Evolutionary conservation across 306 rosid genomes (phyloP).

Genomic region (Gillenia trifoliata): DNA sequence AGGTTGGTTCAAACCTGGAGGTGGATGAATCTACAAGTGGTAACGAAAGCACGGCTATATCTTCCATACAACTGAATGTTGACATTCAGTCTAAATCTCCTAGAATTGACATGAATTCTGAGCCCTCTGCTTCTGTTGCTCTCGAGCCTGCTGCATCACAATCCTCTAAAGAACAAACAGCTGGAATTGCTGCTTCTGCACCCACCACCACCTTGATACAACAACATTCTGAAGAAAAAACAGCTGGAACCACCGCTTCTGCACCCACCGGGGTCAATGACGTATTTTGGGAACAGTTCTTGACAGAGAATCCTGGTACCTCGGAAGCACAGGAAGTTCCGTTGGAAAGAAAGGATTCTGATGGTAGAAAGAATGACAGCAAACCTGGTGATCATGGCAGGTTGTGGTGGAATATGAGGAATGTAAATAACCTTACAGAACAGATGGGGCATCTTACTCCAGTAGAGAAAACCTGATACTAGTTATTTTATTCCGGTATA

Average conservation of each 20-base stretch:
- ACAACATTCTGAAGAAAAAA: constrained; percentile 34
- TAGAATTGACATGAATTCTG: constrained; percentile 56
- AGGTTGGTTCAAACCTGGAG: constrained; percentile 38
- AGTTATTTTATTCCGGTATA: constrained; percentile 18
- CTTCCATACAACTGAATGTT: constrained; percentile 39
- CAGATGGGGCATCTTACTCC: constrained; percentile 69
- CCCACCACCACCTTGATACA: constrained; percentile 23
- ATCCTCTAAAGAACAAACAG: constrained; percentile 23
- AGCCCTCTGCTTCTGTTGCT: constrained; percentile 38
- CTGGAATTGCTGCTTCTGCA: background rate
- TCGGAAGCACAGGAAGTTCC: constrained; percentile 59
- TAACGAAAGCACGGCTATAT: constrained; percentile 40
- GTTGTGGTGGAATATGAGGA: constrained; percentile 62
- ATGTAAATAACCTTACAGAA: constrained; percentile 59
- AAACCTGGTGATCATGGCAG: constrained; percentile 35
- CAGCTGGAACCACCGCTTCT: constrained; percentile 17
- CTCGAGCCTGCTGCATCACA: constrained; percentile 11
- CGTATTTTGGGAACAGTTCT: constrained; percentile 74
- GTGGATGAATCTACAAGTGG: constrained; percentile 48
- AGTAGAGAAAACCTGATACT: constrained; percentile 39
- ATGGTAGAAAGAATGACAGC: constrained; percentile 43
- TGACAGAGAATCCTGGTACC: constrained; percentile 82
- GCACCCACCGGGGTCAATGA: constrained; percentile 55
- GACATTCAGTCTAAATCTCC: constrained; percentile 46
- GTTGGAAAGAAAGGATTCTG: constrained; percentile 51